phyloP scores from a whole-genome alignment of 805 yeast species.

The Kodamaea laetipori region DNA sequence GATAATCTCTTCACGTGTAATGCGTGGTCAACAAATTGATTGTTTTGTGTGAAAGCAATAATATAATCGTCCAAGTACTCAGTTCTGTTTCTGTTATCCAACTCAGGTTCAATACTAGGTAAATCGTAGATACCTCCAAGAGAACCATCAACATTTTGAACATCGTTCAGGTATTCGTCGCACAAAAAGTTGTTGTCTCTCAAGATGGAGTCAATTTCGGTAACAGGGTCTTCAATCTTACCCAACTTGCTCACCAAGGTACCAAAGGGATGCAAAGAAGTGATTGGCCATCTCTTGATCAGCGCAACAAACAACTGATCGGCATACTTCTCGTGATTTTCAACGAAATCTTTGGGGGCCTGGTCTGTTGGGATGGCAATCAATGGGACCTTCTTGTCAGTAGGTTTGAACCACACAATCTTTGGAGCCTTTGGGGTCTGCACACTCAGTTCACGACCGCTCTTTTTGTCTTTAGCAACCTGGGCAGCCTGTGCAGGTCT shows the following conservation, averaged over 20 bases:
- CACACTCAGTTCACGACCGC: slow-evolving; percentile 48
- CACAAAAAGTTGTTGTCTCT: slow-evolving; percentile 83
- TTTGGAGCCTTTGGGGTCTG: slow-evolving; percentile 67
- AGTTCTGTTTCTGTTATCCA: slow-evolving; percentile 44
- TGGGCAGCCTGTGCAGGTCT: slow-evolving; percentile 95
- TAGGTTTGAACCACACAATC: slow-evolving; percentile 98
- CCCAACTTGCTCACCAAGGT: slow-evolving; percentile 88
- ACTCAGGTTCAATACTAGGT: slow-evolving; percentile 41
- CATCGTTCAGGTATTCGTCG: slow-evolving; percentile 69
- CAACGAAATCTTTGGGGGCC: slow-evolving; percentile 94
- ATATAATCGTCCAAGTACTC: slow-evolving; percentile 62
- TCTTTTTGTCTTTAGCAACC: slow-evolving; percentile 60
- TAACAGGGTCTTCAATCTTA: slow-evolving; percentile 67
- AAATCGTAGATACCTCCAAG: slow-evolving; percentile 32
- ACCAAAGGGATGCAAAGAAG: slow-evolving; percentile 97
- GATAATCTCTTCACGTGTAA: slow-evolving; percentile 70
- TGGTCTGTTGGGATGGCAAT: slow-evolving; percentile 99
- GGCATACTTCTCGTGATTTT: slow-evolving; percentile 80
- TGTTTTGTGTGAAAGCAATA: slow-evolving; percentile 62
- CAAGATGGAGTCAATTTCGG: slow-evolving; percentile 85
- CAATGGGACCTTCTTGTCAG: slow-evolving; percentile 95
- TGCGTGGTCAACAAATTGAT: slow-evolving; percentile 70
- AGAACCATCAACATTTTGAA: slow-evolving; percentile 20
- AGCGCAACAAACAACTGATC: slow-evolving; percentile 89
- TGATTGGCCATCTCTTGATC: slow-evolving; percentile 98